A percentile compares a stretch with the other conserved stretches of the same genome.
These are phyloP conservation scores for Emergomyces orientalis DNA, from an alignment of 2,329 filamentous ascomycete species.

Conservation along the genomic window DNA sequence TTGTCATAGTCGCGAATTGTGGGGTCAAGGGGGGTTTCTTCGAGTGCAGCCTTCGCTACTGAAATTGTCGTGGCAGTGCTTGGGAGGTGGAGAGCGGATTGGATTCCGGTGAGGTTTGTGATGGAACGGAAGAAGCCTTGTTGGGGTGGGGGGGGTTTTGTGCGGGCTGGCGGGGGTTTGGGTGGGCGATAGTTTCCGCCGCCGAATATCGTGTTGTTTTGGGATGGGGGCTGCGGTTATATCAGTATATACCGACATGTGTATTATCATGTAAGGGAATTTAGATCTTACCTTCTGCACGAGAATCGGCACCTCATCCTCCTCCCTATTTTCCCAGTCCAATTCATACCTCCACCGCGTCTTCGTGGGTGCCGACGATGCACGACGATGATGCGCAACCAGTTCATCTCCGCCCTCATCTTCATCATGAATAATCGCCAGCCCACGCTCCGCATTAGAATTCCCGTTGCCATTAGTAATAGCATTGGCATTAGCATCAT, in stretches of 20 bases:
- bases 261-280: not conserved
- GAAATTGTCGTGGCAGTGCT: slow-evolving; percentile 34
- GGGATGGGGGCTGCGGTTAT: slow-evolving; percentile 16
- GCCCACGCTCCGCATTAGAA: slow-evolving; percentile 35
- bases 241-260: slow-evolving; percentile 3
- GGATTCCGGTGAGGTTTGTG: slow-evolving; percentile 58
- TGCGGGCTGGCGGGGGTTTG: slow-evolving; percentile 47
- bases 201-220: slow-evolving; percentile 49
- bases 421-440: slow-evolving; percentile 28
- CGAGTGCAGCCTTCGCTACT: slow-evolving; percentile 39
- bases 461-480: slow-evolving; percentile 46
- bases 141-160: slow-evolving; percentile 52
- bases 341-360: slow-evolving; percentile 80
- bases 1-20: slow-evolving; percentile 90
- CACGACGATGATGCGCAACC: slow-evolving; percentile 30
- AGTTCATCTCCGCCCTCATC: slow-evolving; percentile 24
- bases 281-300: slow-evolving; percentile 60
- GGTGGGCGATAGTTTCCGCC: slow-evolving; percentile 34
- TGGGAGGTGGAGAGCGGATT: slow-evolving; percentile 45
- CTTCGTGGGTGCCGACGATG: slow-evolving; percentile 38
- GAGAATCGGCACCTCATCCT: slow-evolving; percentile 76
- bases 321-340: slow-evolving; percentile 58
- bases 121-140: slow-evolving; percentile 79
- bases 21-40: slow-evolving; percentile 56
- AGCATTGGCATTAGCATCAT: slow-evolving; percentile 6